Percentiles rank a stretch among this genome's conserved stretches.
Evolutionary conservation across 2,329 filamentous ascomycete genomes (phyloP).

Genomic region (Epichloe festucae): DNA sequence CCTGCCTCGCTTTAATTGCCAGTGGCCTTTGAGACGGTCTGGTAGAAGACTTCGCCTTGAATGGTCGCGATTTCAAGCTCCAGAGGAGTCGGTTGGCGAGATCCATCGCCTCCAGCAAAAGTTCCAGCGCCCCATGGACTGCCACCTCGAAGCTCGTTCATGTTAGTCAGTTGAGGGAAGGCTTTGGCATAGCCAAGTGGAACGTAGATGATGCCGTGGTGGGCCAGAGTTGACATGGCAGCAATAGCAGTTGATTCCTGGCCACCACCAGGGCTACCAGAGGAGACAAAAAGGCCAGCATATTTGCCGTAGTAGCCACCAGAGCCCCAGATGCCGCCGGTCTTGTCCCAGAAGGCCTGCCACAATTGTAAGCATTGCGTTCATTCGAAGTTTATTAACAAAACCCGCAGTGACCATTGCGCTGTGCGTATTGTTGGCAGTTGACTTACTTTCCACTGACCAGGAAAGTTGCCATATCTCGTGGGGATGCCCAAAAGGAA

Average conservation of each 20-base stretch:
- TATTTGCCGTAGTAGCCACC: slow-evolving; percentile 79
- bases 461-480: slow-evolving; percentile 92
- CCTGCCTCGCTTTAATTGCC: slow-evolving; percentile 64
- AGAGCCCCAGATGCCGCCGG: slow-evolving; percentile 68
- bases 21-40: slow-evolving; percentile 56
- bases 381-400: not conserved
- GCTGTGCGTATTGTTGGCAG: not conserved
- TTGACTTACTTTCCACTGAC: slow-evolving; percentile 63
- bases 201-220: slow-evolving; percentile 96
- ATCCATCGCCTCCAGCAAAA: slow-evolving; percentile 67
- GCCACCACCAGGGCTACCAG: slow-evolving; percentile 72
- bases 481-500: slow-evolving; percentile 93
- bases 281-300: slow-evolving; percentile 81
- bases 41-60: slow-evolving; percentile 80
- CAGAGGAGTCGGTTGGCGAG: slow-evolving; percentile 60
- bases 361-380: not conserved
- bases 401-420: not conserved
- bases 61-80: slow-evolving; percentile 69
- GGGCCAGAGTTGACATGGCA: slow-evolving; percentile 71
- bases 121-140: slow-evolving; percentile 90
- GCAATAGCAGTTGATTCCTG: slow-evolving; percentile 81
- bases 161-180: slow-evolving; percentile 56
- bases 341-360: slow-evolving; percentile 71
- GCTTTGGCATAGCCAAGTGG: slow-evolving; percentile 81
- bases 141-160: slow-evolving; percentile 74